phyloP scores from a whole-genome alignment of 805 yeast genomes.

The Lipomyces anomalus region DNA sequence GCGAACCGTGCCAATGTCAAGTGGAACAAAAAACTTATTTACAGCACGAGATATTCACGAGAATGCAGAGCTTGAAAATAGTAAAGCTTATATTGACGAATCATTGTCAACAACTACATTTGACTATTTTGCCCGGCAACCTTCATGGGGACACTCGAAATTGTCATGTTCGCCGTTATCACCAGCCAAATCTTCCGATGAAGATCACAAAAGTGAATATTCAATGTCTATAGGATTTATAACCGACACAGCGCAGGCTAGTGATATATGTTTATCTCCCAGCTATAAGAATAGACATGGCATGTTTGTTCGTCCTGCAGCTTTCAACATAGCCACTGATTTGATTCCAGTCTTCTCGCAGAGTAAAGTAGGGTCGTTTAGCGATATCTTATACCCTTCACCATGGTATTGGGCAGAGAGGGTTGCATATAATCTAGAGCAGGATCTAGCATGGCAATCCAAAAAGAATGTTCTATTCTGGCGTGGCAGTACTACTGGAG shows the following conservation, averaged over 20 bases:
- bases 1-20: neutral
- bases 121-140: slow-evolving; percentile 14
- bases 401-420: slow-evolving; percentile 24
- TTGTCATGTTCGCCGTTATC: slow-evolving; percentile 14
- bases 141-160: slow-evolving; percentile 19
- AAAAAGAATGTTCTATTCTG: slow-evolving; percentile 19
- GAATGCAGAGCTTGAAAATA: slow-evolving; percentile 1
- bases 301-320: slow-evolving; percentile 22
- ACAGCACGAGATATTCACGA: slow-evolving; percentile 9
- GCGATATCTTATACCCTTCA: slow-evolving; percentile 25
- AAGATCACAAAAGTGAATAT: slow-evolving; percentile 11
- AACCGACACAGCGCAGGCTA: slow-evolving; percentile 18
- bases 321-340: slow-evolving; percentile 18
- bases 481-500: slow-evolving; percentile 27
- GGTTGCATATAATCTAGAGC: slow-evolving; percentile 9
- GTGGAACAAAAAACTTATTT: slow-evolving; percentile 20
- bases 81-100: neutral
- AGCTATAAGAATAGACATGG: slow-evolving; percentile 22
- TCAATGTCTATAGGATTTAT: slow-evolving; percentile 21
- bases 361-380: slow-evolving; percentile 21
- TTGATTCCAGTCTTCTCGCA: slow-evolving; percentile 25
- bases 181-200: slow-evolving; percentile 9
- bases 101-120: slow-evolving; percentile 1
- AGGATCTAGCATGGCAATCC: slow-evolving; percentile 21
- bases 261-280: slow-evolving; percentile 24